A percentile compares a stretch with the other conserved stretches of the same genome.
Conservation (phyloP, 2,329 filamentous ascomycete genomes). For the Juglanconis sp. region DNA sequence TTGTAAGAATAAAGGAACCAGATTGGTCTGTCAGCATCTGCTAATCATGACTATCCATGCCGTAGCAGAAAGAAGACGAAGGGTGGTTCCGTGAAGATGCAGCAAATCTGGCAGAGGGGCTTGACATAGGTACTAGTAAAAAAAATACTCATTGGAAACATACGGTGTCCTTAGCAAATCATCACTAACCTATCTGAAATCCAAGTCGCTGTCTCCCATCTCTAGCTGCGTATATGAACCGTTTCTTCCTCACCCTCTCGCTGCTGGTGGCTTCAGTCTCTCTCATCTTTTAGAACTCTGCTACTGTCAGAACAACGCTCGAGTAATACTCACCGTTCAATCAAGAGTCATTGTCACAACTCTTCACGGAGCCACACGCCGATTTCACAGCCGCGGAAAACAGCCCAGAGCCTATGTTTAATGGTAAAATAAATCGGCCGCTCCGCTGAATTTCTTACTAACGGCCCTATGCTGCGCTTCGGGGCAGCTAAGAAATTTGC, state of each 20-base stretch:
- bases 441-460: too few species aligned
- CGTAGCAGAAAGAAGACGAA: not conserved
- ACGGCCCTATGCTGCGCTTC: too few species aligned
- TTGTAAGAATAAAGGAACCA: not conserved
- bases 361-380: not conserved
- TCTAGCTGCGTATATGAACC: conserved; percentile 31
- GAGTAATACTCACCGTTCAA: conserved; percentile 9
- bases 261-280: conserved; percentile 28
- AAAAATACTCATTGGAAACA: not conserved
- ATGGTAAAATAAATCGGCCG: conserved; percentile 17
- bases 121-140: not conserved
- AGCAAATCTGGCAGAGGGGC: not conserved
- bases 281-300: conserved; percentile 26
- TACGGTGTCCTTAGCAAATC: conserved; percentile 5
- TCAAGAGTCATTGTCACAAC: not conserved
- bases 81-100: not conserved
- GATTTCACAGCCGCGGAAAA: not conserved
- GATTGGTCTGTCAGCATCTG: conserved; percentile 15
- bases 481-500: too few species aligned
- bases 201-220: conserved; percentile 12
- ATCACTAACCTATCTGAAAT: conserved; percentile 20
- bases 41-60: conserved; percentile 16
- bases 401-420: conserved; percentile 28
- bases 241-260: conserved; percentile 23
- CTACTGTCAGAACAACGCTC: conserved; percentile 18